Evolutionary conservation across 129 eudicot species (phyloP), one percentile per base, ranked within the genome.

Genomic region (Artemisia tridentata): DNA sequence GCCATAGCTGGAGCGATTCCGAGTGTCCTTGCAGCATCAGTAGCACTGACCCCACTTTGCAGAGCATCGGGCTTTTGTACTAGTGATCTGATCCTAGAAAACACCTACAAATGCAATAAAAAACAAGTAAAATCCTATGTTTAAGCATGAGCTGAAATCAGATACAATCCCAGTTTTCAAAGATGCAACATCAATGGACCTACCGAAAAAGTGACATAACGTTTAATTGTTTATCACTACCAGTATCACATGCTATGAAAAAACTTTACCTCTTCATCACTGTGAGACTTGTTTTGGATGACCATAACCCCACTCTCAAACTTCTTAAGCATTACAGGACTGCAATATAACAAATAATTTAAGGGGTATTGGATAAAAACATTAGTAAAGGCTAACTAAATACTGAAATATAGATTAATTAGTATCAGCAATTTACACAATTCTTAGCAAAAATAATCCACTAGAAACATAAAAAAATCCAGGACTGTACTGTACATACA

Each of bases 1-100:
- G 99, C 99, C 96, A 95, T 88, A 56, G 96, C 99, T 41, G 99
- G 99, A 68, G 99, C 97, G 72, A 95, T 86, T 45, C 99, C 99
- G 45, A 95, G 84, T 62, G 90, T 86, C 78, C 86, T 90, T 61
- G 99, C 97, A 80, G 99, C 99, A 82, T 95, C 99, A 79, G 84
- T 87, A 43, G 97, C 91, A 72, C 89, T 84, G 49, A 95, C 55
- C 60, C 99, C 97, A 15, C 34, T 64, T 66, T 72, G 73, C 17
- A 95, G 79, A 45, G 97, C 85, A 6, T 95, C 99, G 2, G 93
- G 81, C 72, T 85, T 90, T 65, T 72, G 72, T 34, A 84, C 82
- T 68, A 95, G 75, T 17, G 91, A 65, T 73, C 69, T 86, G 56
- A 95, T 95, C 75, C 96, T 84, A 49, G 88, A 63, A 75, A 85